Percentiles rank a stretch among this genome's conserved stretches.
Conservation (phyloP, 805 yeast species). For the Myxozyma udenii region DNA sequence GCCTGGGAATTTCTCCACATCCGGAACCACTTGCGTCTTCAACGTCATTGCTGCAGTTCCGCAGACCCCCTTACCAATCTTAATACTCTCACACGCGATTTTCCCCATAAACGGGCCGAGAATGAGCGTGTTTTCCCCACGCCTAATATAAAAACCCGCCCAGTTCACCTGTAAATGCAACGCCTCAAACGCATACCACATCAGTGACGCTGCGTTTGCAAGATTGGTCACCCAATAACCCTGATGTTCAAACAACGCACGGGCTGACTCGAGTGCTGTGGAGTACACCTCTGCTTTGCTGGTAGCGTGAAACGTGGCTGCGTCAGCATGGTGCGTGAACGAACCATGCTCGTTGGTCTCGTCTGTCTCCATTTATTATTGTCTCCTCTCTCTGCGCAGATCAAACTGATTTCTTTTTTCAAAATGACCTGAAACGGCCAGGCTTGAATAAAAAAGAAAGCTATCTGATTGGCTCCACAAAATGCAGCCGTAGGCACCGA, state of each 20-base stretch:
- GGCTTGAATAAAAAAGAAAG: too few relatives aligned
- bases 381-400: neutral
- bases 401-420: neutral
- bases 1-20: conserved; percentile 79
- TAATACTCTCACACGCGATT: conserved; percentile 87
- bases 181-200: conserved; percentile 84
- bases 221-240: conserved; percentile 85
- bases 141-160: conserved; percentile 83
- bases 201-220: conserved; percentile 77
- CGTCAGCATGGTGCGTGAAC: conserved; percentile 65
- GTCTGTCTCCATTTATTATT: neutral
- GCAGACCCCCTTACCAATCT: conserved; percentile 84
- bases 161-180: conserved; percentile 64
- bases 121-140: conserved; percentile 49
- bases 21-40: conserved; percentile 68
- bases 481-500: too few relatives aligned
- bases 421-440: too few relatives aligned
- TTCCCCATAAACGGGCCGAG: conserved; percentile 96
- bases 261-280: conserved; percentile 56
- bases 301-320: conserved; percentile 48
- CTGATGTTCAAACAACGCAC: conserved; percentile 61
- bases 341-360: neutral
- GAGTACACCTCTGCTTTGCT: conserved; percentile 47
- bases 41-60: conserved; percentile 69
- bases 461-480: too few relatives aligned